Conservation (phyloP, 805 yeast genomes). For the Lipomyces spencermartinsiae region DNA sequence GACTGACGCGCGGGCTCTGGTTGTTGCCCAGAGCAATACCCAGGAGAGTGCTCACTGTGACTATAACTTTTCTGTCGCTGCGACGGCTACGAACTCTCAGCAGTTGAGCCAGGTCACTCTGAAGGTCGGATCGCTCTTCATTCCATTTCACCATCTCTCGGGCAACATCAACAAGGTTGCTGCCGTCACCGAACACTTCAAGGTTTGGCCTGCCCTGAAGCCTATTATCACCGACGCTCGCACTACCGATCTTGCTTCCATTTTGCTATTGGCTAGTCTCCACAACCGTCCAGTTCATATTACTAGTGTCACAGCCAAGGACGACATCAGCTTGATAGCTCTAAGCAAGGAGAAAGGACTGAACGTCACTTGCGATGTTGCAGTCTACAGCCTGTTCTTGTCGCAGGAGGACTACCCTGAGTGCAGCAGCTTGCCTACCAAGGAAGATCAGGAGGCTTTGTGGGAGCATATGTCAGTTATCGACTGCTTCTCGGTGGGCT, state of each 20-base stretch:
- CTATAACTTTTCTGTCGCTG: constrained; percentile 82
- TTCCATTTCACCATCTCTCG: constrained; percentile 78
- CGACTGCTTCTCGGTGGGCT: constrained; percentile 89
- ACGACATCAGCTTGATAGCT: constrained; percentile 80
- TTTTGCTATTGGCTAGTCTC: constrained; percentile 84
- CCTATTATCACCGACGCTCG: constrained; percentile 92
- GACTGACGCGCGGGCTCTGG: constrained; percentile 68
- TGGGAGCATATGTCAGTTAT: constrained; percentile 76
- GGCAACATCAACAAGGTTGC: constrained; percentile 66
- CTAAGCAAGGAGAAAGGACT: constrained; percentile 85
- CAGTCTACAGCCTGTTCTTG: constrained; percentile 78
- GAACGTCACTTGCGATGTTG: constrained; percentile 87
- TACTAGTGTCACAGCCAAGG: constrained; percentile 79
- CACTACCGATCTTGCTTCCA: constrained; percentile 91
- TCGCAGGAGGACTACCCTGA: constrained; percentile 69
- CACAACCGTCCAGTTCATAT: constrained; percentile 86
- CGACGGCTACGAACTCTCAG: constrained; percentile 70
- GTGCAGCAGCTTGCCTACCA: constrained; percentile 76
- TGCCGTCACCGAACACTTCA: constrained; percentile 78
- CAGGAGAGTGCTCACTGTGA: constrained; percentile 76
- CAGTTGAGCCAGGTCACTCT: constrained; percentile 66
- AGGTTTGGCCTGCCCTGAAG: constrained; percentile 81
- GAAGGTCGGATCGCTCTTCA: constrained; percentile 76
- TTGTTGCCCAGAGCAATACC: constrained; percentile 63
- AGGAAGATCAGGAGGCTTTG: constrained; percentile 77